Base-by-base conservation (phyloP, 202 grass and related monocot species). In the Tripidium arundinaceum region DNA sequence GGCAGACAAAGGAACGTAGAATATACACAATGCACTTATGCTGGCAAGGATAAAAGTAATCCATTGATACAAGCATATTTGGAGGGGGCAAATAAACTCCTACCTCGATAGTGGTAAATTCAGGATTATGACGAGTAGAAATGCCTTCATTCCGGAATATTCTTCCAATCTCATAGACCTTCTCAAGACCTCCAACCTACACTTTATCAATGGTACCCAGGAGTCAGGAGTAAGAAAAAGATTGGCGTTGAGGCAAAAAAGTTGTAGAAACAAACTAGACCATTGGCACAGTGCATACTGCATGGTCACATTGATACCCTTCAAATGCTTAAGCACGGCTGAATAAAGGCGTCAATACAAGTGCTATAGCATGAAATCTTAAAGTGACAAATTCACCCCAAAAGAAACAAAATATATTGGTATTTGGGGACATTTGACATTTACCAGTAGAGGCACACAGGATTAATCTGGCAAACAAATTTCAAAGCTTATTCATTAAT, bases 121-220 rank as follows among this genome's bases (percentile, higher is more conserved):
- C 96, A 86, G 96, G 96, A 91, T 98, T 98, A 68, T 98, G 96
- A 37, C 96, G 96, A 79, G 92, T 95, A 69, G 96, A 98, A 41
- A 98, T 90, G 83, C 96, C 96, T 93, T 98, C 96, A 76, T 98
- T 98, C 68, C 96, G 73, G 62, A 95, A 98, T 89, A 95, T 98
- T 91, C 96, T 94, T 52, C 96, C 96, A 79, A 98, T 93, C 85
- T 98, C 96, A 46, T 83, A 98, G 54, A 98, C 96, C 79, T 91
- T 98, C 88, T 98, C 96, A 6, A 98, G 86, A 41, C 96, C 96
- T 83, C 96, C 96, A 79, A 98, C 92, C 96, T 98, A 80, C 77
- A 87, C 62, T 86, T 87, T 85, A 60, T 29, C 72, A 72, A 60
- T 40, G 8, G 16, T 42, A 74, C 12, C 63, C 64, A n/a, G n/a